Evolutionary conservation across 1,139 yeast species (phyloP), one percentile per base, ranked within the genome.

Genomic region (Yamadazyma membranifaciens): DNA sequence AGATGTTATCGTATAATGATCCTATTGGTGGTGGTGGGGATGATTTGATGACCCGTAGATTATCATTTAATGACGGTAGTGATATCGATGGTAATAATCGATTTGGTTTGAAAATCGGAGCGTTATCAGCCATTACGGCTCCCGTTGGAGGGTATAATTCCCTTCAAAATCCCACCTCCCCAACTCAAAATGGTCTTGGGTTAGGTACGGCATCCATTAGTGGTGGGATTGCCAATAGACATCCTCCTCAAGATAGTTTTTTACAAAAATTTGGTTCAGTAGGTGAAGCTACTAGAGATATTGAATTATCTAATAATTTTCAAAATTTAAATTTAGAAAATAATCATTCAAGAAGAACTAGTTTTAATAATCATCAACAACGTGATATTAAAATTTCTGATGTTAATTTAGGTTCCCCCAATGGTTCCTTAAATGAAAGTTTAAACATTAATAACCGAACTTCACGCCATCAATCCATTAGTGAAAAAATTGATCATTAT

Each of bases 281-380:
- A 14, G 88, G 87, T 10, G 94, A 86, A 45, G 87, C 88, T 30
- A 86, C 95, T 0, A 69, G 88, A 50, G 91, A 84, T 47, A 76
- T 84, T 31, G 94, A 86, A 54, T 57, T 80, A 33, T 56, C 73
- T 12, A 59, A 34, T 46, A 54, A 51, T 17, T 54, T 60, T 30
- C 59, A 64, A 6, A 57, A 57, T 30, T 51, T 69, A 31, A 54
- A 63, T 10, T 54, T 69, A 32, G 70, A 66, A 9, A 30, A 37
- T 16, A n/a, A 17, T 24, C 29, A 47, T 14, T 55, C 65, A 26
- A 68, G 84, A 58, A 69, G 83, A 59, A 67, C 83, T 1, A 75
- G 81, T 44, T 68, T 75, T 49, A 63, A 73, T 44, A 58, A 58
- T 35, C 58, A 31, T 12, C 36, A 28, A 30, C 53, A 33, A 53